phyloP scores from a whole-genome alignment of 1,284 basidiomycete genomes.

The Ustanciosporium gigantosporum region DNA sequence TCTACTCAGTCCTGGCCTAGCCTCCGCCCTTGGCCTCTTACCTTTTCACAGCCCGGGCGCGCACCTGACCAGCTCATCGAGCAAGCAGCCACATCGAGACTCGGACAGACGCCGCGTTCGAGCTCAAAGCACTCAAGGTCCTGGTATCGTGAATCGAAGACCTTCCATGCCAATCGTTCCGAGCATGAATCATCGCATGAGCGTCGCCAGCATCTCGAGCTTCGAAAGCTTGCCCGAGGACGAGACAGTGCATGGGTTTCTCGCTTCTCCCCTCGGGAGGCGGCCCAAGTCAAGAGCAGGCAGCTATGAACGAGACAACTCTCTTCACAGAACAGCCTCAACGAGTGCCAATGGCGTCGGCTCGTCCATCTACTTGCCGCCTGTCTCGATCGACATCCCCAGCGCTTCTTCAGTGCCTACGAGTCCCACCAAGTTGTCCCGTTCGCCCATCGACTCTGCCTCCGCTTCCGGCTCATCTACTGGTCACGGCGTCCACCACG shows the following conservation, averaged over 20 bases:
- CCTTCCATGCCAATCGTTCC: constrained; percentile 46
- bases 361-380: not conserved
- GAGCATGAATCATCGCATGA: constrained; percentile 37
- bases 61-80: not conserved
- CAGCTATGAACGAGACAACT: constrained; percentile 25
- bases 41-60: constrained; percentile 2
- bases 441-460: not conserved
- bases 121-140: constrained; percentile 20
- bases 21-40: constrained; percentile 43
- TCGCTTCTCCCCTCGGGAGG: constrained; percentile 8
- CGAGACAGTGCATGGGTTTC: constrained; percentile 36
- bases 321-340: constrained; percentile 1
- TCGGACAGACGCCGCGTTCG: constrained; percentile 5
- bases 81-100: not conserved
- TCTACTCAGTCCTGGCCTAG: constrained; percentile 42
- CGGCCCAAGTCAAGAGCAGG: constrained; percentile 11
- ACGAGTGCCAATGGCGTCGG: not conserved
- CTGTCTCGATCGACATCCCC: not conserved
- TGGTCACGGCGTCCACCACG: constrained; percentile 8
- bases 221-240: constrained; percentile 56
- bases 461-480: constrained; percentile 18
- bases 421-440: not conserved
- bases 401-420: not conserved
- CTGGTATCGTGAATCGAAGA: constrained; percentile 14
- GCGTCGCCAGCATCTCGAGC: constrained; percentile 45